Conservation (phyloP, 2,329 filamentous ascomycete genomes). For the Lecanicillium sp. region DNA sequence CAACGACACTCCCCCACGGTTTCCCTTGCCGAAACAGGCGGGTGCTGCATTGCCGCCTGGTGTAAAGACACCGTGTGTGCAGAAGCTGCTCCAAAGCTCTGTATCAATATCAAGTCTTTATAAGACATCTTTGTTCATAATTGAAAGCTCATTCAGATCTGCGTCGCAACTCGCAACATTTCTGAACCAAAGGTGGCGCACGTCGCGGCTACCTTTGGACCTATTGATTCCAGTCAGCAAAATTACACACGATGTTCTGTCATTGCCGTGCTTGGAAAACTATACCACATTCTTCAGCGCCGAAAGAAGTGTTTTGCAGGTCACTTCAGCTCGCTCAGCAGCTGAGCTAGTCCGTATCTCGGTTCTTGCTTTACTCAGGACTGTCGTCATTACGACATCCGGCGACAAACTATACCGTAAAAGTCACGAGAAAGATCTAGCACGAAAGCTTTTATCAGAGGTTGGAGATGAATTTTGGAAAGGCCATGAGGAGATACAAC, state of each 20-base stretch:
- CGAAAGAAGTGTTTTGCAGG: background rate
- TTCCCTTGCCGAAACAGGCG: background rate
- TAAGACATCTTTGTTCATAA: background rate
- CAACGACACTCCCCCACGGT: constrained; percentile 10
- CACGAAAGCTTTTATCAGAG: background rate
- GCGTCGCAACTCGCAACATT: constrained; percentile 4
- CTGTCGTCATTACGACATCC: constrained; percentile 11
- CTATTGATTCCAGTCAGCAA: constrained; percentile 10
- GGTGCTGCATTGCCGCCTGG: background rate
- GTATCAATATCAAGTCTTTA: background rate
- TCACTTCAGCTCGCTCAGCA: background rate
- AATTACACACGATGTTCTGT: constrained; percentile 10
- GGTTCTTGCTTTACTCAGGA: constrained; percentile 4
- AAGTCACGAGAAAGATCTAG: background rate
- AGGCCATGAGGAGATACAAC: constrained; percentile 3
- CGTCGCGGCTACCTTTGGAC: constrained; percentile 3
- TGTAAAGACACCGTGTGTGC: background rate
- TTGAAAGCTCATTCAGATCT: constrained; percentile 3
- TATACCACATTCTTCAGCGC: background rate
- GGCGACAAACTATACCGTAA: constrained; percentile 8
- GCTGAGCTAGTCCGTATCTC: constrained; percentile 12
- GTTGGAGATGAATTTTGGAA: constrained; percentile 1
- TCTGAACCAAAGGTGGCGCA: constrained; percentile 7
- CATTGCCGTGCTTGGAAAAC: constrained; percentile 7
- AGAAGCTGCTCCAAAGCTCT: background rate